A percentile compares a stretch with the other conserved stretches of the same genome.
phyloP scores from a whole-genome alignment of 2,329 filamentous ascomycete genomes.

The Ophiostoma ips region DNA sequence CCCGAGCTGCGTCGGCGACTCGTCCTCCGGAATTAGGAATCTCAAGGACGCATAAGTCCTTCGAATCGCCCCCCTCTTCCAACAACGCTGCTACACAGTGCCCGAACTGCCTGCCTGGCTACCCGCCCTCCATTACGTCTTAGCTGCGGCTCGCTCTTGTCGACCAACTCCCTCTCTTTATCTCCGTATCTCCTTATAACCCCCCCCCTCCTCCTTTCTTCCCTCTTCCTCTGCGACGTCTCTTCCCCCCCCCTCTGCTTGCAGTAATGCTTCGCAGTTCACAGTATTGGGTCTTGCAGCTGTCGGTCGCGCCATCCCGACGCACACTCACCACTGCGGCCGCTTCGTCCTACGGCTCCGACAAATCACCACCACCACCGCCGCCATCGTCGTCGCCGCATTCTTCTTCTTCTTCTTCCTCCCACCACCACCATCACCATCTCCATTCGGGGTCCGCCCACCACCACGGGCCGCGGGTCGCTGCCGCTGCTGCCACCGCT shows the following conservation, averaged over 20 bases:
- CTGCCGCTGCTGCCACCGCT: neutral
- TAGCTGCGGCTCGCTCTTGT: too few species aligned
- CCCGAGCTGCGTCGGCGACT: slow-evolving; percentile 6
- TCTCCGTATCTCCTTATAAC: neutral
- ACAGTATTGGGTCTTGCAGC: slow-evolving; percentile 13
- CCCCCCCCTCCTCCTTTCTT: neutral
- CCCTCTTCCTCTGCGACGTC: neutral
- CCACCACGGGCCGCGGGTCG: neutral
- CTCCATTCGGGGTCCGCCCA: neutral
- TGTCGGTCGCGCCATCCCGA: slow-evolving; percentile 14
- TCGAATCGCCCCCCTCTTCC: neutral
- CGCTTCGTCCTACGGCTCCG: slow-evolving; percentile 7
- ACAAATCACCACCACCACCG: slow-evolving; percentile 6
- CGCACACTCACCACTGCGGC: slow-evolving; percentile 12
- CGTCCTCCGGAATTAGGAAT: slow-evolving; percentile 9
- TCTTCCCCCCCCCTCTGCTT: neutral
- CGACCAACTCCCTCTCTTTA: neutral
- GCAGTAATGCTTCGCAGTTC: slow-evolving; percentile 13
- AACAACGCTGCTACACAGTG: too few species aligned
- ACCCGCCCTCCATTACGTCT: too few species aligned
- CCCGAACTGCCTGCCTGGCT: too few species aligned
- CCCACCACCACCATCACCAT: neutral
- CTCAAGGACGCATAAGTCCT: slow-evolving; percentile 1
- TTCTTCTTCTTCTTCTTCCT: neutral
- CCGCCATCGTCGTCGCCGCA: neutral